Percentiles rank a stretch among this genome's conserved stretches.
phyloP scores from a whole-genome alignment of 1,284 basidiomycete genomes.

The Fomes fomentarius region DNA sequence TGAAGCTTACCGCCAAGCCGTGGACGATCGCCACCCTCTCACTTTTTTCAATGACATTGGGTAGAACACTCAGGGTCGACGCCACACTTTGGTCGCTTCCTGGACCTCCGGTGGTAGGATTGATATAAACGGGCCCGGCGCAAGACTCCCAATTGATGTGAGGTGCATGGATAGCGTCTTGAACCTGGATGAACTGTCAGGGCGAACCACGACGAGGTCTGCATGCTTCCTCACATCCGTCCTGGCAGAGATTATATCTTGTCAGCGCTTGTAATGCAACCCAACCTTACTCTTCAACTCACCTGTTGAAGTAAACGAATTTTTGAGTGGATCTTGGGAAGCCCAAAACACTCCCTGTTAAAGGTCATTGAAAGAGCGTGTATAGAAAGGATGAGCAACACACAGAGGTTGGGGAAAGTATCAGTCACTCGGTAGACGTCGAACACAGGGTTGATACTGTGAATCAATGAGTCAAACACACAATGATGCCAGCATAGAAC shows the following conservation, averaged over 20 bases:
- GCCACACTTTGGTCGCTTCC: constrained; percentile 41
- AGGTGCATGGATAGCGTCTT: constrained; percentile 63
- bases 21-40: constrained; percentile 41
- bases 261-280: constrained; percentile 17
- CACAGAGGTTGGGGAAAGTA: constrained; percentile 39
- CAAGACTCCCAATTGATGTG: constrained; percentile 56
- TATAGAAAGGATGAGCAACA: constrained; percentile 8
- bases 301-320: constrained; percentile 45
- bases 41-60: constrained; percentile 44
- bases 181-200: constrained; percentile 40
- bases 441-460: constrained; percentile 59
- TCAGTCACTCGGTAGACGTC: constrained; percentile 44
- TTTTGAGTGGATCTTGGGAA: constrained; percentile 58
- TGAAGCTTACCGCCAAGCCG: constrained; percentile 26
- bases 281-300: constrained; percentile 8
- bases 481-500: not conserved
- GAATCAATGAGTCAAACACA: not conserved
- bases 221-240: constrained; percentile 40
- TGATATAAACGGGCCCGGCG: constrained; percentile 48
- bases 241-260: constrained; percentile 19
- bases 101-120: constrained; percentile 35
- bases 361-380: not conserved
- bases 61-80: constrained; percentile 41
- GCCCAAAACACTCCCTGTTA: constrained; percentile 55
- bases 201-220: not conserved